Conservation (phyloP, 2,329 filamentous ascomycete species). For the Pseudocercospora musae region DNA sequence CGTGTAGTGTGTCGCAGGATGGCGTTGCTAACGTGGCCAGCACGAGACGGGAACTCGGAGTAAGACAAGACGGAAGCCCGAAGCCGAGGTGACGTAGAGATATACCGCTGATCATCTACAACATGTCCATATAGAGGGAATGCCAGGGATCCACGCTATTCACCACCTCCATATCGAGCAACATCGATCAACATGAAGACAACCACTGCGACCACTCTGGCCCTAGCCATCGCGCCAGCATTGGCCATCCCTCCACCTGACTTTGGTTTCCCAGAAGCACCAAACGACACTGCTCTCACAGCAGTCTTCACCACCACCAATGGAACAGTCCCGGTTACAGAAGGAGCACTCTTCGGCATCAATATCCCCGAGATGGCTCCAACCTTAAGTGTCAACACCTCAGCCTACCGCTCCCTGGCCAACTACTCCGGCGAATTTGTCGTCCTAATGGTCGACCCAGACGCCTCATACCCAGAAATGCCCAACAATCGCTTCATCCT, state of each 20-base stretch:
- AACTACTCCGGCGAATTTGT: constrained; percentile 13
- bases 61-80: background rate
- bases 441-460: constrained; percentile 18
- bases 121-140: background rate
- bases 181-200: background rate
- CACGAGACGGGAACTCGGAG: background rate
- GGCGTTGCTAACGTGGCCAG: background rate
- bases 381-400: constrained; percentile 6
- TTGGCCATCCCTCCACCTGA: constrained; percentile 15
- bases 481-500: constrained; percentile 12
- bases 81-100: background rate
- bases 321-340: background rate
- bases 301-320: constrained; percentile 1
- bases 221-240: constrained; percentile 5
- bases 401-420: constrained; percentile 9
- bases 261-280: constrained; percentile 17
- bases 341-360: constrained; percentile 16
- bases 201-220: background rate
- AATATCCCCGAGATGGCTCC: constrained; percentile 10
- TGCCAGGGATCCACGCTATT: background rate
- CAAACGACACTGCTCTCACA: constrained; percentile 15
- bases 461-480: constrained; percentile 15
- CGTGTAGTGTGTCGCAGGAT: background rate
- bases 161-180: background rate
- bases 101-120: background rate